Percentiles rank a stretch among this genome's conserved stretches.
These are phyloP conservation scores for Coriaria nepalensis DNA, from an alignment of 306 rosid species.

Conservation along the genomic window DNA sequence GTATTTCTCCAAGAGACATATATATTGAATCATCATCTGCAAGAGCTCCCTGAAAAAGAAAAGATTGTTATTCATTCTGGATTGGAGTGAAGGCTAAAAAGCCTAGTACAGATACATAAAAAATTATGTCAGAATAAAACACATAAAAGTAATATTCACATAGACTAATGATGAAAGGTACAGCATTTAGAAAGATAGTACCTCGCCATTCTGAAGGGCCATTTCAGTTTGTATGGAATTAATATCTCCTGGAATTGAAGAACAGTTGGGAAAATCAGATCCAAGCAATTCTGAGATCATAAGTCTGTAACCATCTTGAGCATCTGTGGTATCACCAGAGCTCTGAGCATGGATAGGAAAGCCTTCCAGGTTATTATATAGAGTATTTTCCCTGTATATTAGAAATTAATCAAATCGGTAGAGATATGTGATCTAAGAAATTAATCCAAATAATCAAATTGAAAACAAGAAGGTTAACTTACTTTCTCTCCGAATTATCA, in stretches of 20 bases:
- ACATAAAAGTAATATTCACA: slow-evolving; percentile 1
- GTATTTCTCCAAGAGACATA: slow-evolving; percentile 94
- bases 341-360: slow-evolving; percentile 48
- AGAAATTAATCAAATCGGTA: slow-evolving; percentile 18
- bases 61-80: slow-evolving; percentile 10
- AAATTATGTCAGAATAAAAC: slow-evolving; percentile 3
- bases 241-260: slow-evolving; percentile 57
- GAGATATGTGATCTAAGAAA: slow-evolving; percentile 13
- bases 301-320: slow-evolving; percentile 87
- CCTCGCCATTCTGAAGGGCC: slow-evolving; percentile 68
- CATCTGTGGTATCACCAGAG: slow-evolving; percentile 55
- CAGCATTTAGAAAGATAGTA: slow-evolving; percentile 24
- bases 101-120: background rate
- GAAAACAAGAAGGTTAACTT: slow-evolving; percentile 18
- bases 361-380: slow-evolving; percentile 55
- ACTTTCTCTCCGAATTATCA: slow-evolving; percentile 51
- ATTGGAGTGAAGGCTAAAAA: slow-evolving; percentile 6
- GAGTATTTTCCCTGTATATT: slow-evolving; percentile 55
- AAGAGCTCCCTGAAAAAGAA: slow-evolving; percentile 64
- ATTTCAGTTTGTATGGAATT: slow-evolving; percentile 56
- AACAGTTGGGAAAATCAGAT: slow-evolving; percentile 65
- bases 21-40: slow-evolving; percentile 92
- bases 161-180: slow-evolving; percentile 8
- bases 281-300: slow-evolving; percentile 84
- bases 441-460: slow-evolving; percentile 5